Conservation (phyloP, 768 basidiomycete genomes). For the Obba rivulosa region DNA sequence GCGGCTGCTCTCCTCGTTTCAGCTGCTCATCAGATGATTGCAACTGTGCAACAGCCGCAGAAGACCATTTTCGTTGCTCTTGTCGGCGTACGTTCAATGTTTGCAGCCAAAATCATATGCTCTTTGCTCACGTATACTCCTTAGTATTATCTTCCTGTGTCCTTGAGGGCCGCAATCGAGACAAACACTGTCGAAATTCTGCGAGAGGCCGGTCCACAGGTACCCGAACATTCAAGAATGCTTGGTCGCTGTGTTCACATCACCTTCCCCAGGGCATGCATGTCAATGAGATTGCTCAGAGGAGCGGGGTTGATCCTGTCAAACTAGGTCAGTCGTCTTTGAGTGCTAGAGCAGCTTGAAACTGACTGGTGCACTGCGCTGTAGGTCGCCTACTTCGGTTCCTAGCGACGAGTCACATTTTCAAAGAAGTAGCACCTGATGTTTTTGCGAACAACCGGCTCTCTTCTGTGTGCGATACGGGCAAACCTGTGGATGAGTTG, state of each 20-base stretch:
- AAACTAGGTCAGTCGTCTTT: not conserved
- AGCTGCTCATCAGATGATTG: conserved; percentile 5
- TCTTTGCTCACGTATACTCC: too few relatives aligned
- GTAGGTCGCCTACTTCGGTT: conserved; percentile 20
- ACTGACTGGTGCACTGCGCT: too few relatives aligned
- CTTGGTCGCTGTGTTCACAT: too few relatives aligned
- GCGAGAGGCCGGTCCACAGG: conserved; percentile 29
- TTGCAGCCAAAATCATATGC: too few relatives aligned
- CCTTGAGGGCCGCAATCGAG: conserved; percentile 19
- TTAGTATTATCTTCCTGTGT: too few relatives aligned
- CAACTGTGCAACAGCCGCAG: conserved; percentile 1
- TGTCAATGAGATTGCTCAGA: conserved; percentile 30
- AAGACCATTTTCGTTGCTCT: not conserved
- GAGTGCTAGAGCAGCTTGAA: too few relatives aligned
- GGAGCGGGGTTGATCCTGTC: conserved; percentile 8
- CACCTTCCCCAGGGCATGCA: conserved; percentile 29
- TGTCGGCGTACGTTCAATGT: too few relatives aligned
- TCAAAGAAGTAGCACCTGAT: conserved; percentile 22
- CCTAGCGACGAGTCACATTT: conserved; percentile 25
- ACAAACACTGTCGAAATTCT: conserved; percentile 35
- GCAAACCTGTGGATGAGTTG: conserved; percentile 10
- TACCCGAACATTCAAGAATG: not conserved
- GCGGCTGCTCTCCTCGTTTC: not conserved
- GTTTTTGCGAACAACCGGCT: conserved; percentile 24
- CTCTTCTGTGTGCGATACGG: conserved; percentile 22